Base-by-base conservation (phyloP, 2,329 filamentous ascomycete genomes). In the Microdochium bolleyi region DNA sequence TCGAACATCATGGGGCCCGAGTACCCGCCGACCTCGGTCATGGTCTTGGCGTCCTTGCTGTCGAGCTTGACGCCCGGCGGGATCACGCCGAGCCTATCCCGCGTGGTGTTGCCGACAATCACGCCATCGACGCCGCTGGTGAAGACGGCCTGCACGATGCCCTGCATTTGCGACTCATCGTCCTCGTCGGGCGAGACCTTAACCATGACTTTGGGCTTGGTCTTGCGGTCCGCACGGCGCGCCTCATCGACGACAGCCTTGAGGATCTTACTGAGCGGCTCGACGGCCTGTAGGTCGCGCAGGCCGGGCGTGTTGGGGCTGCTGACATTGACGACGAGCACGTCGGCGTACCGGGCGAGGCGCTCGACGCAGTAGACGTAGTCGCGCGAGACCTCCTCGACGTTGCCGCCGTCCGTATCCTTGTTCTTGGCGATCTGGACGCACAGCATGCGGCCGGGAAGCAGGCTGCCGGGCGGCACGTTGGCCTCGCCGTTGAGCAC, bases 351-450 rank as follows among this genome's bases (percentile, higher is more conserved):
- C 50, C 80, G 86, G 3, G 87, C 94, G 37, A 99, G 74, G 48
- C 85, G 79, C 52, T 87, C 77, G 3, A 96, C 92, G 62, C 92
- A 96, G 68, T 88, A 89, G n/a, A 94, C 88, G 65, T 97, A 96
- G 65, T 86, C 83, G 61, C 87, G 82, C 24, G 80, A 78, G 50
- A 97, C 87, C 30, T 91, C 92, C 44, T 87, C 81, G 55, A 96
- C 86, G 64, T 97, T 89, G 49, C 78, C 77, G 65, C 95, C 92
- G 21, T 90, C 84, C 0, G 94, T 99, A 49, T 82, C 78, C 76
- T 96, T 97, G 74, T 97, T 97, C 83, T 99, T 99, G 51, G 92
- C 92, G 44, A 97, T 83, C 72, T 99, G 94, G 19, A 99, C 91
- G 16, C 89, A 87, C 56, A 99, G 77, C 54, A 96, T 73, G 55